A percentile compares a stretch with the other conserved stretches of the same genome.
Conservation (phyloP, 2,329 filamentous ascomycete species). For the Cadophora luteo-olivacea region DNA sequence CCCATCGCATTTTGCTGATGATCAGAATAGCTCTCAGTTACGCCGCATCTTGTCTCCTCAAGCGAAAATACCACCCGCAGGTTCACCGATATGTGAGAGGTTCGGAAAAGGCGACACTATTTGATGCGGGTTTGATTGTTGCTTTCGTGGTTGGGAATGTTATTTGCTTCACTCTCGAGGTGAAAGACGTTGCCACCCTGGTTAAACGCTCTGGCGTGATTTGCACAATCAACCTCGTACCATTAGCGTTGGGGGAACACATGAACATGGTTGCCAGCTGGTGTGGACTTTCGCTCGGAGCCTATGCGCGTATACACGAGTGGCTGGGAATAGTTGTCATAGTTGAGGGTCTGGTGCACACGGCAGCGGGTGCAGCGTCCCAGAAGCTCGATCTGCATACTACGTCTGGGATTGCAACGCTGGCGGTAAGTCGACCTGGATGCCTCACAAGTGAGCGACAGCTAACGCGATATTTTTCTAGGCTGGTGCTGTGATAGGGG, state of each 20-base stretch:
- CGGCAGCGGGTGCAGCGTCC: neutral
- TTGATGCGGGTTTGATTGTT: neutral
- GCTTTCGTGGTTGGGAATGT: neutral
- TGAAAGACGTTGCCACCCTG: neutral
- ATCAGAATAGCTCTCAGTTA: neutral
- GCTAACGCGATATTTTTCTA: neutral
- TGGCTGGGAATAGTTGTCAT: neutral
- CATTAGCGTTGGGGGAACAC: neutral
- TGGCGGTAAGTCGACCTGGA: neutral
- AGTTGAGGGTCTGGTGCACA: neutral
- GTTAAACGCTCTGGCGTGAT: neutral
- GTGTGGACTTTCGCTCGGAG: neutral
- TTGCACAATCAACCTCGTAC: neutral
- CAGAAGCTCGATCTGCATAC: neutral
- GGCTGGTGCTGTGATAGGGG: neutral
- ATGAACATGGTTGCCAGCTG: neutral
- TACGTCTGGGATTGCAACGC: neutral
- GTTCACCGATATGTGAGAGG: neutral
- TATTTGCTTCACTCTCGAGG: neutral
- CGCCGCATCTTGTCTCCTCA: neutral
- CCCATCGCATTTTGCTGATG: neutral
- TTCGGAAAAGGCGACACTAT: neutral
- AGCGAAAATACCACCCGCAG: neutral
- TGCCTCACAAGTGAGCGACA: no score
- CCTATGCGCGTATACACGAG: neutral